A percentile compares a stretch with the other conserved stretches of the same genome.
These are phyloP conservation scores for Aspergillus tamarii DNA, from an alignment of 2,329 filamentous ascomycete genomes.

Conservation along the genomic window DNA sequence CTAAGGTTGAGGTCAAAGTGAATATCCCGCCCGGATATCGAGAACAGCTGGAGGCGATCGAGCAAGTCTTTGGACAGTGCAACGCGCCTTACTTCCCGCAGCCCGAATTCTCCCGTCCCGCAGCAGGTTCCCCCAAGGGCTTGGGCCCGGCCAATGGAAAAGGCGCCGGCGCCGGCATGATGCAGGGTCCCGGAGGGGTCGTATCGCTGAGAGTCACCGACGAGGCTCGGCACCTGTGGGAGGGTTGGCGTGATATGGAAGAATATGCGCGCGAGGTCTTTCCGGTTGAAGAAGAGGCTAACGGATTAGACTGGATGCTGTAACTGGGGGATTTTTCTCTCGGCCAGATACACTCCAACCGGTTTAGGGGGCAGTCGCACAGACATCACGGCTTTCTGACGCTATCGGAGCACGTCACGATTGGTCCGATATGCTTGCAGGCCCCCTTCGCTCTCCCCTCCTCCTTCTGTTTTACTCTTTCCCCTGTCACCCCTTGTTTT, in stretches of 20 bases:
- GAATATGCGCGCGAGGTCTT: slow-evolving; percentile 96
- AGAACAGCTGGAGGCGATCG: slow-evolving; percentile 74
- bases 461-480: slow-evolving; percentile 10
- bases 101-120: slow-evolving; percentile 54
- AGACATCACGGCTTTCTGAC: slow-evolving; percentile 13
- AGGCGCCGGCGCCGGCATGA: slow-evolving; percentile 50
- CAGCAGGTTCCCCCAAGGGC: slow-evolving; percentile 42
- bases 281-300: slow-evolving; percentile 89
- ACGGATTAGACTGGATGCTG: slow-evolving; percentile 90
- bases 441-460: not conserved
- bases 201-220: slow-evolving; percentile 69
- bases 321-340: slow-evolving; percentile 27
- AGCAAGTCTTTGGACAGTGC: slow-evolving; percentile 61
- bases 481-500: slow-evolving; percentile 12
- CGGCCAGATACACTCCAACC: slow-evolving; percentile 14
- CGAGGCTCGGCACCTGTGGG: slow-evolving; percentile 82
- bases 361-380: slow-evolving; percentile 14
- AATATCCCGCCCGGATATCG: slow-evolving; percentile 86
- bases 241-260: slow-evolving; percentile 85
- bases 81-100: slow-evolving; percentile 67
- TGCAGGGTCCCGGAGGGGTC: slow-evolving; percentile 56
- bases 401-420: slow-evolving; percentile 5
- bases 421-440: slow-evolving; percentile 20
- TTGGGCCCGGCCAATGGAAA: slow-evolving; percentile 42
- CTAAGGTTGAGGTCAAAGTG: slow-evolving; percentile 77